Conservation (phyloP, 495 filamentous ascomycete genomes). For the Hypomontagnella submonticulosa region DNA sequence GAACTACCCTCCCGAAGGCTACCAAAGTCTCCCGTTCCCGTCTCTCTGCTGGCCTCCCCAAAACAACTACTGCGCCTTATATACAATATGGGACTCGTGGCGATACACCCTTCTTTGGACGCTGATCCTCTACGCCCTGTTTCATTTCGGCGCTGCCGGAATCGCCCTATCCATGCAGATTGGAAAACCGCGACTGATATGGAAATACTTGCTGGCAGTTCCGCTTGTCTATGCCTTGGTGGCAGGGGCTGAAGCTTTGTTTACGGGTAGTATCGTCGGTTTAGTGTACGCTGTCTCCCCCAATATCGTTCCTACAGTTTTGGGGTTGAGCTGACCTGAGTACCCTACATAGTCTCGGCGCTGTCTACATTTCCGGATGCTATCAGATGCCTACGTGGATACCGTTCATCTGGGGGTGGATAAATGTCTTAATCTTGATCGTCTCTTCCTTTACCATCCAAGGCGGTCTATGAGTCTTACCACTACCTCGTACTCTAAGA, state of each 20-base stretch:
- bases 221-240: conserved; percentile 79
- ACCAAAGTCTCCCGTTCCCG: conserved; percentile 81
- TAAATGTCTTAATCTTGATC: conserved; percentile 89
- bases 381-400: conserved; percentile 98
- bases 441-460: conserved; percentile 95
- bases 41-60: conserved; percentile 66
- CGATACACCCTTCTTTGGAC: conserved; percentile 94
- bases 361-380: conserved; percentile 86
- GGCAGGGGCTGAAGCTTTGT: conserved; percentile 80
- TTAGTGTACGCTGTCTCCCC: conserved; percentile 74
- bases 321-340: conserved; percentile 42
- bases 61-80: conserved; percentile 74
- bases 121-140: conserved; percentile 70
- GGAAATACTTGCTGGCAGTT: conserved; percentile 79
- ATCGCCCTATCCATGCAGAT: conserved; percentile 80
- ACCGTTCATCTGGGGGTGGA: conserved; percentile 91
- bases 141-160: conserved; percentile 74
- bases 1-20: conserved; percentile 70
- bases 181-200: conserved; percentile 65
- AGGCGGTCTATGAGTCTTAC: conserved; percentile 77
- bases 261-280: conserved; percentile 91
- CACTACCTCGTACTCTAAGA: not conserved
- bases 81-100: conserved; percentile 85
- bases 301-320: not conserved
- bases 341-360: conserved; percentile 78